Conservation (phyloP, 768 basidiomycete species). For the Suillus lakei region DNA sequence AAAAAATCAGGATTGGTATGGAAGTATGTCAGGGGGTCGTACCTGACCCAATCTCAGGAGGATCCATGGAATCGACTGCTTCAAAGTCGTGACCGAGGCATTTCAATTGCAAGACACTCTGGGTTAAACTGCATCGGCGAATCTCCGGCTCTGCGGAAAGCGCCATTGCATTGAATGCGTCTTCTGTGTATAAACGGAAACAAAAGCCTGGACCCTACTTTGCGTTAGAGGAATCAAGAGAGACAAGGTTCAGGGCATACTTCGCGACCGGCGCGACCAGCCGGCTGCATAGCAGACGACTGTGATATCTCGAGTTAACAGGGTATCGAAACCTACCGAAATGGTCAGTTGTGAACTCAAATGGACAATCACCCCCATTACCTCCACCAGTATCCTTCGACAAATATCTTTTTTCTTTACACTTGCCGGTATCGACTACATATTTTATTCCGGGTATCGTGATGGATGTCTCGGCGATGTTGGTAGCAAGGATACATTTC, state of each 20-base stretch:
- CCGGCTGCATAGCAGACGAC: conserved; percentile 91
- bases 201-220: conserved; percentile 79
- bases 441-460: conserved; percentile 96
- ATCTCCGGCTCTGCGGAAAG: conserved; percentile 87
- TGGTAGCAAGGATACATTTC: conserved; percentile 95
- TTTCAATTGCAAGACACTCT: conserved; percentile 84
- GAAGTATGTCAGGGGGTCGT: conserved; percentile 33
- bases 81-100: conserved; percentile 83
- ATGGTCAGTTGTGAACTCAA: background rate
- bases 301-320: conserved; percentile 82
- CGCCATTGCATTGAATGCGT: conserved; percentile 69
- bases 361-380: conserved; percentile 27
- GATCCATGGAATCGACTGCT: conserved; percentile 87
- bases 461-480: conserved; percentile 97
- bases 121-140: conserved; percentile 81
- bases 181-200: conserved; percentile 91
- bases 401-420: conserved; percentile 92
- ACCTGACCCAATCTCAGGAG: conserved; percentile 78
- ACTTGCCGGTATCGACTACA: conserved; percentile 95
- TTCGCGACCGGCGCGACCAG: conserved; percentile 96
- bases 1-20: background rate
- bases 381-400: conserved; percentile 72
- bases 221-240: conserved; percentile 7
- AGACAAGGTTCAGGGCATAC: conserved; percentile 39
- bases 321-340: conserved; percentile 79